Conservation (phyloP, 805 yeast species). For the Danielia oregonensis region DNA sequence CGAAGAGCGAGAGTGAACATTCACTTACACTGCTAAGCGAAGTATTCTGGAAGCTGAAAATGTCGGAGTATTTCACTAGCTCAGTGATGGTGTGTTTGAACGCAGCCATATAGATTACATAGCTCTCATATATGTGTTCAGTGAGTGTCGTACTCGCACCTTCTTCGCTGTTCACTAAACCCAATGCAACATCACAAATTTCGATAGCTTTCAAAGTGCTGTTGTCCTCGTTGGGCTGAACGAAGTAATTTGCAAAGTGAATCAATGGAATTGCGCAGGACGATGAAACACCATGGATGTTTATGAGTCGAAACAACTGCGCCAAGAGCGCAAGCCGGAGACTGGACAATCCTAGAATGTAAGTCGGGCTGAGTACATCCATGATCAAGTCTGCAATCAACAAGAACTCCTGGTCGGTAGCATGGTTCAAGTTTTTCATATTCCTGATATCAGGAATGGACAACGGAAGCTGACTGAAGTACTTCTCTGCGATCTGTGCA, state of each 20-base stretch:
- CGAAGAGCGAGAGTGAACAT: constrained; percentile 8
- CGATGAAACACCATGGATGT: constrained; percentile 38
- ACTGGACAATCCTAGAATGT: constrained; percentile 20
- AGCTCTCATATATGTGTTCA: constrained; percentile 39
- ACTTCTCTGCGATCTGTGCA: constrained; percentile 14
- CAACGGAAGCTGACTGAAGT: constrained; percentile 31
- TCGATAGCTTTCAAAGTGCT: constrained; percentile 39
- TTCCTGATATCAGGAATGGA: constrained; percentile 36
- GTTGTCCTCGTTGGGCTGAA: constrained; percentile 22
- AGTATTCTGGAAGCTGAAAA: constrained; percentile 3
- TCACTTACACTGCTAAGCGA: constrained; percentile 2
- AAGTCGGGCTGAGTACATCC: constrained; percentile 34
- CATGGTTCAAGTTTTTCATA: constrained; percentile 18
- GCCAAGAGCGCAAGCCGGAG: constrained; percentile 30
- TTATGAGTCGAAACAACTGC: constrained; percentile 30
- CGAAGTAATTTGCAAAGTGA: constrained; percentile 33
- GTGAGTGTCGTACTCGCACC: constrained; percentile 32
- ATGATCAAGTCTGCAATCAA: constrained; percentile 40
- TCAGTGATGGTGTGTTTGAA: constrained; percentile 38
- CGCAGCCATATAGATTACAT: constrained; percentile 39
- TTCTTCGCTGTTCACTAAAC: constrained; percentile 29
- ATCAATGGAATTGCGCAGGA: constrained; percentile 38
- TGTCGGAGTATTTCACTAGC: constrained; percentile 25
- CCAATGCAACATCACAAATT: constrained; percentile 37
- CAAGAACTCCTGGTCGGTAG: constrained; percentile 23